phyloP scores from a whole-genome alignment of 768 basidiomycete genomes.

The Favolaschia claudopus region DNA sequence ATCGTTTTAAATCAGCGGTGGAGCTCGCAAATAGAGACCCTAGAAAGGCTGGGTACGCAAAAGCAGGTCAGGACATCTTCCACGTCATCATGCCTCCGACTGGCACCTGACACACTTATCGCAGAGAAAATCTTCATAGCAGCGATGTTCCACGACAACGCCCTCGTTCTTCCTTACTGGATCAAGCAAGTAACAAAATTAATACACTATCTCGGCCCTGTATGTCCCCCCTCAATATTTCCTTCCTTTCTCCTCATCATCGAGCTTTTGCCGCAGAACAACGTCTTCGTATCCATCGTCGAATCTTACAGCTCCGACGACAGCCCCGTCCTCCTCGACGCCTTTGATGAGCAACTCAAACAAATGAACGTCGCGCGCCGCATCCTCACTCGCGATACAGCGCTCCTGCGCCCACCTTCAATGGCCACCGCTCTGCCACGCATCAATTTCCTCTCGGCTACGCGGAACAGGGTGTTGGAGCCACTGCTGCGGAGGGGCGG shows the following conservation, averaged over 20 bases:
- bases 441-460: constrained; percentile 45
- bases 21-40: background rate
- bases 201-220: constrained; percentile 45
- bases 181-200: constrained; percentile 40
- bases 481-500: constrained; percentile 46
- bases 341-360: constrained; percentile 33
- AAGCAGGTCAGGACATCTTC: no score
- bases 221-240: no score
- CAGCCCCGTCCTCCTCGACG: constrained; percentile 41
- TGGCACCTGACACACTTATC: background rate
- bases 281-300: constrained; percentile 37
- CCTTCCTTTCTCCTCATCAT: background rate
- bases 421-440: constrained; percentile 37
- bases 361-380: constrained; percentile 35
- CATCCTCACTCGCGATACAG: constrained; percentile 37
- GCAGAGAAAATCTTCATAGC: constrained; percentile 47
- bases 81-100: background rate
- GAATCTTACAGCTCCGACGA: constrained; percentile 42
- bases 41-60: background rate
- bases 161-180: constrained; percentile 48
- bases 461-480: constrained; percentile 49
- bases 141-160: constrained; percentile 50
- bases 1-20: background rate
- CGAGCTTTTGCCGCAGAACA: constrained; percentile 29
- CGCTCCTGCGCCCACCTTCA: constrained; percentile 31